Evolutionary conservation across 257 asterid species (phyloP), one percentile per base, ranked within the genome.

Genomic region (Fraxinus quadrangulata): DNA sequence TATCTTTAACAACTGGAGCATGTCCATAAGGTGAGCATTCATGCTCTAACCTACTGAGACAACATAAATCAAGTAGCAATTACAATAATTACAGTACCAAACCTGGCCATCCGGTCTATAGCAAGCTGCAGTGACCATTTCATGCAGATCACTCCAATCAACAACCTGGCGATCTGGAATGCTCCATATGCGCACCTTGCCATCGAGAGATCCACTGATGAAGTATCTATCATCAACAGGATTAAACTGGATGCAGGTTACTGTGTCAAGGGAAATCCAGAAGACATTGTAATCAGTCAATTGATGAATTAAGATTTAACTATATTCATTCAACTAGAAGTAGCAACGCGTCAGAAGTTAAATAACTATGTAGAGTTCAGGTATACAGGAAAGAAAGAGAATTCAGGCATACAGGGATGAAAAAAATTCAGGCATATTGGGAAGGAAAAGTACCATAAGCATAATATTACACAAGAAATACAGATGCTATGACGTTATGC

Each of bases 41-140:
- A 68, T 33, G 45, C 78, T 36, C 47, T 28, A 71, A 49, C 70
- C 70, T 72, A 72, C 76, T 67, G 68, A 74, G 61, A 79, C 67
- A 82, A 81, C 74, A 72, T 63, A 75, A 79, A 54, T 59, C 42
- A 70, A 72, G 23, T 6, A 45, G 42, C 10, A 78, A 26, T 47
- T 77, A 49, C 30, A 74, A 67, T 72, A 66, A 59, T 23, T 72
- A 78, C 71, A 39, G 71, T 73, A 75, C 77, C 90, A 83, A 73
- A 96, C 99, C 98, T 92, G 98, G 76, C 99, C 99, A 89, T 96
- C 97, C 1, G 97, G 98, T 33, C 97, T 96, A 84, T 96, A 96
- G 88, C 97, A 92, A 81, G 97, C 99, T 31, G 98, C 97, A 79
- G 99, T 96, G 81, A 96, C 98, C 99, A 96, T 96, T 86, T 96